Base-by-base conservation (phyloP, 2,329 filamentous ascomycete species). In the Diaporthe vexans region DNA sequence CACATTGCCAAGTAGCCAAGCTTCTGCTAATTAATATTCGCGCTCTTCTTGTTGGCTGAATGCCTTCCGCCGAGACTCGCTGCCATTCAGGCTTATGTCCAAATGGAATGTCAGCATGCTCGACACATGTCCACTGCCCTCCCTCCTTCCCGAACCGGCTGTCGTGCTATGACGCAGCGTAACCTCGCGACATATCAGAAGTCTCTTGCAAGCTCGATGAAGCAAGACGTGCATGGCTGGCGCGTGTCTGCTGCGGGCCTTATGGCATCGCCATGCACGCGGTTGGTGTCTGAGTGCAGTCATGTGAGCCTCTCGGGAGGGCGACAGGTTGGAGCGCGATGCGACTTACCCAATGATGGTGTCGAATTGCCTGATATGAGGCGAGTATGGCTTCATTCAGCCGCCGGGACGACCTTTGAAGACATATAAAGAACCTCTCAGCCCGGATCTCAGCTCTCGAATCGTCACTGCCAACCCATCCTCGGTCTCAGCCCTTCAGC, bases 1-100 rank as follows among this genome's bases (percentile, higher is more conserved):
- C 63, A 54, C 48, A 54, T 68, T 54, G 63, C 63, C 63, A 68
- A 68, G 63, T 52, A 40, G 63, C 63, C 63, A 68, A 68, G 63
- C 46, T 68, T 52, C n/a, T 37, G 1, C 48, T 54, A 54, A 68
- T 54, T 68, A 29, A 21, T 68, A 26, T 4, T 40, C 4, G 13
- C 63, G 9, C 33, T 21, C 33, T 3, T 68, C 48, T 54, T 54
- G 63, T 54, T 68, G 63, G 63, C 46, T 54, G 63, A 68, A 17
- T 24, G n/a, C 21, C 3, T 33, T 5, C 15, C 13, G 63, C 63
- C 63, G 63, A 68, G 63, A 68, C 63, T 26, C 24, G 33, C 4
- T 9, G 48, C 37, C 48, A 68, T 68, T 68, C 48, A 68, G 63
- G 63, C 63, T 68, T 54, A 68, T 68, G 63, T 68, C 63, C 2